Conservation (phyloP, 2,329 filamentous ascomycete species). For the Tolypocladium guangdongense region DNA sequence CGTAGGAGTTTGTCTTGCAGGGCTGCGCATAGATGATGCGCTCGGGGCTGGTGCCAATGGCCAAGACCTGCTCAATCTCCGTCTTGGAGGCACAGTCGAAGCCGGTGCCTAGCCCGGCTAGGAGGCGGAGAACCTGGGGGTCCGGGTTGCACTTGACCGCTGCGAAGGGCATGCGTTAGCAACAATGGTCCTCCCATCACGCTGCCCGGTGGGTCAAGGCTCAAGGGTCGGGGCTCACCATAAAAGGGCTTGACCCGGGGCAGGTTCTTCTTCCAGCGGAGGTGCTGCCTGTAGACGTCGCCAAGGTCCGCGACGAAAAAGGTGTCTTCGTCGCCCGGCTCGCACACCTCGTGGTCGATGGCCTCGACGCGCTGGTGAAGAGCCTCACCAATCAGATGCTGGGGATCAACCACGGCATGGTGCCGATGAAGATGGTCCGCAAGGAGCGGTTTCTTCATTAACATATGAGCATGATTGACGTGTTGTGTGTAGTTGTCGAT, state of each 20-base stretch:
- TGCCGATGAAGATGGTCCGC: slow-evolving; percentile 29
- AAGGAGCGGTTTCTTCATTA: slow-evolving; percentile 32
- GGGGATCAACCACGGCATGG: slow-evolving; percentile 41
- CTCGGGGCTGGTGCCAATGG: slow-evolving; percentile 69
- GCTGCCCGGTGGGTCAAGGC: slow-evolving; percentile 12
- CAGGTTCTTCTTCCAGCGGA: slow-evolving; percentile 95
- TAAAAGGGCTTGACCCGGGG: slow-evolving; percentile 93
- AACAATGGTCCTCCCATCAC: neutral
- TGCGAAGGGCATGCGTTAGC: slow-evolving; percentile 21
- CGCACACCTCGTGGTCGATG: slow-evolving; percentile 80
- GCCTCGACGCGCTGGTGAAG: slow-evolving; percentile 74
- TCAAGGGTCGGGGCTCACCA: slow-evolving; percentile 46
- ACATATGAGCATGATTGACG: slow-evolving; percentile 37
- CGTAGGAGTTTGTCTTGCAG: slow-evolving; percentile 98
- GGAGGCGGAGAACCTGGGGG: slow-evolving; percentile 74
- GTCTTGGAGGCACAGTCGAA: slow-evolving; percentile 98
- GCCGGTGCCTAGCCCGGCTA: slow-evolving; percentile 79
- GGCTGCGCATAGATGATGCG: slow-evolving; percentile 99
- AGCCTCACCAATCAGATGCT: slow-evolving; percentile 76
- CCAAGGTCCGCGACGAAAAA: slow-evolving; percentile 98
- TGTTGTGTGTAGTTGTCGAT: slow-evolving; percentile 41
- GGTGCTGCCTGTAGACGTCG: slow-evolving; percentile 96
- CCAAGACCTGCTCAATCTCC: slow-evolving; percentile 87
- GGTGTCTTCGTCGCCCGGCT: slow-evolving; percentile 87
- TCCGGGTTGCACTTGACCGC: slow-evolving; percentile 99